A percentile compares a stretch with the other conserved stretches of the same genome.
These are phyloP conservation scores for Stylosanthes scabra DNA, from an alignment of 331 rosid genomes.

Conservation along the genomic window DNA sequence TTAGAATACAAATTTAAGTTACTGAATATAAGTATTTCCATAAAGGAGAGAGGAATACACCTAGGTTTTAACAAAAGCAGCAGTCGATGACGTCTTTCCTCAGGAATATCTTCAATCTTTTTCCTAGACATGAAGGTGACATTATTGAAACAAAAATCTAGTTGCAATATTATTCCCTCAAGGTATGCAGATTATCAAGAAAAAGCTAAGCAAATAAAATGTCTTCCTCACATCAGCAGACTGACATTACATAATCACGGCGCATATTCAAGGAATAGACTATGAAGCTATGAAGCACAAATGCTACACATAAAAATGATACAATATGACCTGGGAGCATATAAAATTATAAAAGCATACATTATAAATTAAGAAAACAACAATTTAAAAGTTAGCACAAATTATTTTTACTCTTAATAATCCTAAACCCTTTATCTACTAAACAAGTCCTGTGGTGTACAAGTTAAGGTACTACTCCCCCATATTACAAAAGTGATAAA, in stretches of 20 bases:
- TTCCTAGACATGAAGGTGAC: conserved; percentile 57
- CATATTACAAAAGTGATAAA: too few species aligned
- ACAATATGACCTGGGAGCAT: too few species aligned
- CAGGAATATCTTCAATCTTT: conserved; percentile 85
- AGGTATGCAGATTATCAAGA: not conserved
- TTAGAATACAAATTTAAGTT: not conserved
- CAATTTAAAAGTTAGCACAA: too few species aligned
- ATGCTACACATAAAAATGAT: too few species aligned
- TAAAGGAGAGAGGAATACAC: conserved; percentile 43
- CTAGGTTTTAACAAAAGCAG: conserved; percentile 68
- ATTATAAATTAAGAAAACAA: too few species aligned
- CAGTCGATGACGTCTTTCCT: conserved; percentile 79
- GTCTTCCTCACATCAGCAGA: not conserved
- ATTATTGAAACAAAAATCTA: conserved; percentile 33
- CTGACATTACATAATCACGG: conserved; percentile 15
- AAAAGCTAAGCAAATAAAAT: conserved; percentile 15
- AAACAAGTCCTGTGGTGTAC: not conserved
- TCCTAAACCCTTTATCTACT: not conserved
- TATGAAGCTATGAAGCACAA: not conserved
- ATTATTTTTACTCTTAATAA: too few species aligned
- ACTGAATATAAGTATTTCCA: not conserved
- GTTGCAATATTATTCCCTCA: conserved; percentile 16
- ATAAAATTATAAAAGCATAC: too few species aligned
- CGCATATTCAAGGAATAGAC: not conserved
- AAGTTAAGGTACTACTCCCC: not conserved